Base-by-base conservation (phyloP, 2,329 filamentous ascomycete species). In the Ophiocordyceps robertsii region DNA sequence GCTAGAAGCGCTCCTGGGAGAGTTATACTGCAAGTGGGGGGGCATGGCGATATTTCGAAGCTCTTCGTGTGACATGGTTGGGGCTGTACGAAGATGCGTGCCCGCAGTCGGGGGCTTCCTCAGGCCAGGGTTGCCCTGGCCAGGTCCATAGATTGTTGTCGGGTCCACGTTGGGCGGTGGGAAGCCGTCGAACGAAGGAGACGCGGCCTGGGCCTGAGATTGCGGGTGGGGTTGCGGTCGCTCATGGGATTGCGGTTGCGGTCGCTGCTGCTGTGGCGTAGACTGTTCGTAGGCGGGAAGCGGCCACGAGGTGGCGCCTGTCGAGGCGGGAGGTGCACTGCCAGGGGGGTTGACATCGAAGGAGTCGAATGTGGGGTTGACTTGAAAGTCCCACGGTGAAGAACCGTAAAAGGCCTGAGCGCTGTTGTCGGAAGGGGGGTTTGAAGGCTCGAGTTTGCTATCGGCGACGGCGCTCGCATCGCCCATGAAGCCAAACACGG, bases 41-140 rank as follows among this genome's bases (percentile, higher is more conserved):
- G 77, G 77, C 75, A 81, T 81, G 50, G 76, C 77, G 53, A 80
- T 80, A 47, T 67, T 75, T 50, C 71, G 72, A 38, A 81, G 63
- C 53, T 73, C 70, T 54, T 80, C 75, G 53, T 77, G 69, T 31
- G 73, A 79, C 43, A 81, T 61, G 27, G 55, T 51, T 35, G 54
- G 51, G 21, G 55, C 46, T 21, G 54, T 42, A 38, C 50, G 48
- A 39, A 50, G 48, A 19, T 49, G 47, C 17, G 47, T 16, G 39
- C 24, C 51, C 31, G 57, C 55, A 38, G 61, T 53, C 29, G 57
- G 44, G 14, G 58, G 50, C 35, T 56, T 60, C 51, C 46, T 57
- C 47, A 48, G 43, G 33, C 16, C 16, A 37, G 49, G 29, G 32
- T 49, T 43, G 44, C 47, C 43, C 45, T 42, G 19, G 48, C 46